Percentiles rank a stretch among this genome's conserved stretches.
Conservation (phyloP, 306 rosid genomes). For the Fragaria nilgerrensis region DNA sequence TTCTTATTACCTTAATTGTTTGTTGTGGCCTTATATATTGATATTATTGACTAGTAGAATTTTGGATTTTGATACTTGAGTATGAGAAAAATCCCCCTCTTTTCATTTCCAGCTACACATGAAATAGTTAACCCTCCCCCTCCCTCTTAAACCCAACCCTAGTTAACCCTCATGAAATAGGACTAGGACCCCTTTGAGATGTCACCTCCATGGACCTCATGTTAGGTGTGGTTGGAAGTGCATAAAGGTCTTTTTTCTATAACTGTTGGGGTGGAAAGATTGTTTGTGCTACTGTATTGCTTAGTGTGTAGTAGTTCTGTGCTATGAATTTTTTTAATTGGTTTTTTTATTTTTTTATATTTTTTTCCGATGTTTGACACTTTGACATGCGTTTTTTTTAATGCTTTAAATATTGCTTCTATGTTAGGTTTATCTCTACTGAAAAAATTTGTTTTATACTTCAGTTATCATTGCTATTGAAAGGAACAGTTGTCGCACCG, state of each 20-base stretch:
- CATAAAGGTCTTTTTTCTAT: not conserved
- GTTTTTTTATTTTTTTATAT: not conserved
- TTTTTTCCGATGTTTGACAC: not conserved
- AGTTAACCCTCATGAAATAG: not conserved
- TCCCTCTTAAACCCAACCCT: conserved; percentile 27
- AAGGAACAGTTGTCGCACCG: conserved; percentile 96
- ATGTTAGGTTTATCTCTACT: conserved; percentile 15
- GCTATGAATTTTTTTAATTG: not conserved
- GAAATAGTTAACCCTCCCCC: conserved; percentile 18
- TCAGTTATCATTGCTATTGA: conserved; percentile 89
- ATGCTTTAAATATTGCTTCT: conserved; percentile 18
- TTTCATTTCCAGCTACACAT: conserved; percentile 64
- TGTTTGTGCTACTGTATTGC: not conserved
- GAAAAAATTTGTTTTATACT: conserved; percentile 30
- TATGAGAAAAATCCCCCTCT: conserved; percentile 6
- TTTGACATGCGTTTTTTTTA: not conserved
- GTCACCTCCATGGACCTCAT: not conserved
- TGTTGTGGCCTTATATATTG: not conserved
- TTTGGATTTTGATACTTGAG: not conserved
- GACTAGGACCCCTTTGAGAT: not conserved
- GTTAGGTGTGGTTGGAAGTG: not conserved
- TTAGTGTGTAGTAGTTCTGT: not conserved
- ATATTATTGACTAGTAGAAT: not conserved
- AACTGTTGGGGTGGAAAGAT: not conserved
- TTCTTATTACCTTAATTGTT: conserved; percentile 14